Evolutionary conservation across 2,329 filamentous ascomycete genomes (phyloP), one percentile per base, ranked within the genome.

Genomic region (Mollisiaceae sp.): DNA sequence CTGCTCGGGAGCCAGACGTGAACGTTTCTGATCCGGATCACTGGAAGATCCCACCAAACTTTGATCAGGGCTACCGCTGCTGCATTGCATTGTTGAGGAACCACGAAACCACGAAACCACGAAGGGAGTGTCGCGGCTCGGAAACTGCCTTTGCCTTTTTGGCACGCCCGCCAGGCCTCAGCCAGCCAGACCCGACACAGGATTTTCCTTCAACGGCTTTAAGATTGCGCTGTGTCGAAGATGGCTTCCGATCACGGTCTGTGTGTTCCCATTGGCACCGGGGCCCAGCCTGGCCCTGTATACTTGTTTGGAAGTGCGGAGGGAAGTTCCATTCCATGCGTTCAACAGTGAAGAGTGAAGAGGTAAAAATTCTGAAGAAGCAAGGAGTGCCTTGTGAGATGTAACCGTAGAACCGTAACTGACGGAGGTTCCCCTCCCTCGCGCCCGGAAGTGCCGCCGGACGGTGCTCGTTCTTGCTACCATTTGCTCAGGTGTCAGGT

Each of bases 151-250:
- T 32, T 59, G 57, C 57, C 50, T 59, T 22, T 59, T 59, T 47
- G 11, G 24, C n/a, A 15, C 36, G 57, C 39, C 27, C 35, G 50
- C 32, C 50, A 54, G n/a, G 32, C 45, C 14, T 3, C 27, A 32
- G 27, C 27, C 27, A 32, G 27, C 27, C 27, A 59, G 20, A 45
- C 56, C 56, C 56, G 38, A 43, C 36, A 18, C 20, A 59, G 57
- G 57, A 24, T 47, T 58, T 54, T 54, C 12, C 60, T 62, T 62
- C 60, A 62, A 62, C 60, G 60, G 60, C 60, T 62, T 43, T 62
- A 55, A 54, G 50, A 62, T 62, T 57, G n/a, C 45, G 20, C 6
- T 58, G 60, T 58, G 15, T 58, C 60, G 52, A 57, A 32, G 39
- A 20, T 35, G 24, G 36, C 35, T 45, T 47, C 22, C 32, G 39